A percentile compares a stretch with the other conserved stretches of the same genome.
phyloP scores from a whole-genome alignment of 1,139 yeast genomes.

The Lodderomyces jiufengensis region DNA sequence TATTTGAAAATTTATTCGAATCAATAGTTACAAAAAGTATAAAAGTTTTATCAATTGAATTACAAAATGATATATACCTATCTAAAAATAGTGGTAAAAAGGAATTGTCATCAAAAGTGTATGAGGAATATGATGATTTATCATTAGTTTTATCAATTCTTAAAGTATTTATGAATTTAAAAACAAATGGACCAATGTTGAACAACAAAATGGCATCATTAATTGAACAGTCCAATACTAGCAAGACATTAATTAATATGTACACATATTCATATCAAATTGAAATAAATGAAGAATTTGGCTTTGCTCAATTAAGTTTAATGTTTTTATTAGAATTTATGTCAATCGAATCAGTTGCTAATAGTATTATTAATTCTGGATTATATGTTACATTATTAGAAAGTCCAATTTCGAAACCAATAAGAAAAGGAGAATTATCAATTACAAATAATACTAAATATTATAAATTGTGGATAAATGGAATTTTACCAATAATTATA shows the following conservation, averaged over 20 bases:
- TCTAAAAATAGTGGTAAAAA: constrained; percentile 28
- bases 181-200: constrained; percentile 38
- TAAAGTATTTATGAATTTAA: constrained; percentile 52
- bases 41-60: constrained; percentile 48
- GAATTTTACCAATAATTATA: constrained; percentile 67
- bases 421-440: constrained; percentile 63
- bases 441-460: constrained; percentile 50
- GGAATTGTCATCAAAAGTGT: constrained; percentile 28
- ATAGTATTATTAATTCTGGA: constrained; percentile 61
- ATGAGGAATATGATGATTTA: constrained; percentile 59
- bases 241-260: constrained; percentile 59
- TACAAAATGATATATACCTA: constrained; percentile 54
- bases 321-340: constrained; percentile 69
- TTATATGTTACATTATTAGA: constrained; percentile 68
- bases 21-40: constrained; percentile 59
- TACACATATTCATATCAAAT: constrained; percentile 68
- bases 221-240: constrained; percentile 56
- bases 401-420: constrained; percentile 63
- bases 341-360: constrained; percentile 60
- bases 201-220: constrained; percentile 50
- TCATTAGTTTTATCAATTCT: constrained; percentile 60
- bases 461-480: constrained; percentile 79
- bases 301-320: constrained; percentile 71
- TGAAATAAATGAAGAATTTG: constrained; percentile 57
- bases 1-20: constrained; percentile 55